Evolutionary conservation across 1,284 basidiomycete species (phyloP).

Genomic region (Sporisorium reilianum): DNA sequence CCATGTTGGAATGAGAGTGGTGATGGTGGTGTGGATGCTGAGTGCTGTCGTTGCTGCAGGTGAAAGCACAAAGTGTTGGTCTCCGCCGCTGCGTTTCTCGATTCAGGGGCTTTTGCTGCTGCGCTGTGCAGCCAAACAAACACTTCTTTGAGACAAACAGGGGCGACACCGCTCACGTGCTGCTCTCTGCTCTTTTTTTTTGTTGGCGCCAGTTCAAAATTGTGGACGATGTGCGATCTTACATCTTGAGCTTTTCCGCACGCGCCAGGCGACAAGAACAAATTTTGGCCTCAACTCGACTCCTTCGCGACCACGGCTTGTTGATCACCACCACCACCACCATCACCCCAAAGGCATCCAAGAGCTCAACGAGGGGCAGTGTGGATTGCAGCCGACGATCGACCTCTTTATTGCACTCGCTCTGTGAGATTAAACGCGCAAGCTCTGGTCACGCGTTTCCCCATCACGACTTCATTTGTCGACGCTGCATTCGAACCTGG

Average conservation of each 20-base stretch:
- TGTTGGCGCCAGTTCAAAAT: neutral
- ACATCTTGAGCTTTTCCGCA: conserved; percentile 4
- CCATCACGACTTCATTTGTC: neutral
- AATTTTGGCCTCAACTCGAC: neutral
- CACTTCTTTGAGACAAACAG: neutral
- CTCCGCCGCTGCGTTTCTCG: conserved; percentile 6
- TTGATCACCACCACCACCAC: neutral
- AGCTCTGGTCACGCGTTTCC: neutral
- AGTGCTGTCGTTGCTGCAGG: neutral
- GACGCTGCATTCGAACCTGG: neutral
- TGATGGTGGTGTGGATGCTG: neutral
- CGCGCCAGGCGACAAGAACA: conserved; percentile 4
- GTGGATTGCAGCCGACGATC: neutral
- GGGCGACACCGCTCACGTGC: conserved; percentile 21
- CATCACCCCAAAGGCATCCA: neutral
- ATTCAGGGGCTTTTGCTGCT: conserved; percentile 19
- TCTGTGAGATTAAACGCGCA: neutral
- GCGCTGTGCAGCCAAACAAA: neutral
- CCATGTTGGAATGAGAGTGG: conserved; percentile 9
- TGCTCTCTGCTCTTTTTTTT: neutral
- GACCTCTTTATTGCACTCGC: neutral
- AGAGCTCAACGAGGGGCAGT: neutral
- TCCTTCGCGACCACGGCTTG: conserved; percentile 1
- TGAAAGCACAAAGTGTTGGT: conserved; percentile 34
- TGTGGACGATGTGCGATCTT: conserved; percentile 1